phyloP scores from a whole-genome alignment of 345 rosid genomes.

The Fremontodendron californicum region DNA sequence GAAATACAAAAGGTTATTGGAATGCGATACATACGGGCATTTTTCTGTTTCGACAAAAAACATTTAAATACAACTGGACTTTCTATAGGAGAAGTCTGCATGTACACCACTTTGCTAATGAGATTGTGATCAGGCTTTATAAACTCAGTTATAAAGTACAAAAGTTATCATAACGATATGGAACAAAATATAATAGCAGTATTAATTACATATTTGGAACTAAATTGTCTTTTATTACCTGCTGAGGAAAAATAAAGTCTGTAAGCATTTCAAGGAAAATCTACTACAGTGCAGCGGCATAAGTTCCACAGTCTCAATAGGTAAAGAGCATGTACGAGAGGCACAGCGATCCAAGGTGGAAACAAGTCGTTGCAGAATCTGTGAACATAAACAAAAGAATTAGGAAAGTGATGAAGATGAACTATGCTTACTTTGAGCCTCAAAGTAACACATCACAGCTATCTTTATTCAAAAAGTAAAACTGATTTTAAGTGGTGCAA shows the following conservation, averaged over 20 bases:
- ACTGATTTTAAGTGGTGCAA: not conserved
- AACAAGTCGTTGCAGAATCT: conserved; percentile 79
- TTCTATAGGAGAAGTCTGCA: not conserved
- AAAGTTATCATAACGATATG: not conserved
- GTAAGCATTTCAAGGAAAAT: conserved; percentile 84
- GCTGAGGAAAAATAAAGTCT: conserved; percentile 52
- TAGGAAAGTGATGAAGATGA: not conserved
- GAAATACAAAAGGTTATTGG: not conserved
- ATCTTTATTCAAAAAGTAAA: not conserved
- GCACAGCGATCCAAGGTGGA: conserved; percentile 93
- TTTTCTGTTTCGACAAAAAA: not conserved
- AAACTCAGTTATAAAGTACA: not conserved
- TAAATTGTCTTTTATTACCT: conserved; percentile 39
- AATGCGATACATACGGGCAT: not conserved
- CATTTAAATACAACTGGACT: not conserved
- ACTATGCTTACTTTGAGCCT: not conserved
- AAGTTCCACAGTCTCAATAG: conserved; percentile 91
- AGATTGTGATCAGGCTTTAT: not conserved
- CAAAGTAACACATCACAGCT: conserved; percentile 1
- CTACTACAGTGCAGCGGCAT: conserved; percentile 91
- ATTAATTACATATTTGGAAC: conserved; percentile 9
- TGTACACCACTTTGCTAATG: not conserved
- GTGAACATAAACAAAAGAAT: conserved; percentile 16
- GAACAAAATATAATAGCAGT: not conserved
- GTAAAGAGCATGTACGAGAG: conserved; percentile 92